phyloP scores from a whole-genome alignment of 345 rosid genomes.

The Geranium brycei region DNA sequence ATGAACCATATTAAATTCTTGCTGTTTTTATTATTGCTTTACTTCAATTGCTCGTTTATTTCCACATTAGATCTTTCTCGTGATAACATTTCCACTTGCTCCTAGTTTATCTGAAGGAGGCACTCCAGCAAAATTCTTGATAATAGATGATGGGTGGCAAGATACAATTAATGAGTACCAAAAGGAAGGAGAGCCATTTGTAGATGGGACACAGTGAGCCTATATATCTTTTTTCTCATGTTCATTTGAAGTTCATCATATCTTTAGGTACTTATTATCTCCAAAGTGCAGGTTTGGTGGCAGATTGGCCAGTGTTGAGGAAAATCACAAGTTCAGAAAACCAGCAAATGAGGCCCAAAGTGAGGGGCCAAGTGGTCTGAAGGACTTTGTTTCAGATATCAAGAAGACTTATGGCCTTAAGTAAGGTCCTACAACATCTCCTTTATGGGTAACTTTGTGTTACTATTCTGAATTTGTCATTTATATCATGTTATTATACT shows the following conservation, averaged over 20 bases:
- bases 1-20: too few species aligned
- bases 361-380: conserved; percentile 21
- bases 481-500: too few species aligned
- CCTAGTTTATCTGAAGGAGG: conserved; percentile 45
- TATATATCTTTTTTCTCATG: background rate
- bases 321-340: conserved; percentile 33
- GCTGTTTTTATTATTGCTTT: too few species aligned
- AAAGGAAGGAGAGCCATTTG: conserved; percentile 33
- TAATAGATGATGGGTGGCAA: conserved; percentile 61
- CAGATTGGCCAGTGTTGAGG: conserved; percentile 35
- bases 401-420: conserved; percentile 32
- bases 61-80: too few species aligned
- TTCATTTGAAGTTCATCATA: background rate
- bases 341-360: conserved; percentile 14
- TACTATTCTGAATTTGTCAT: too few species aligned
- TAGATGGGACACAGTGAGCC: conserved; percentile 46
- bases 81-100: background rate
- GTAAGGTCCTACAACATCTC: conserved; percentile 15
- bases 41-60: background rate
- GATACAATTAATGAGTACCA: conserved; percentile 42
- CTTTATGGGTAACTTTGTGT: too few species aligned
- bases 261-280: background rate
- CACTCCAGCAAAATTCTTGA: conserved; percentile 40
- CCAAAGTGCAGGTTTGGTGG: conserved; percentile 39
- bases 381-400: conserved; percentile 37